Evolutionary conservation across 257 asterid genomes (phyloP).

Genomic region (Solanum chmielewskii): DNA sequence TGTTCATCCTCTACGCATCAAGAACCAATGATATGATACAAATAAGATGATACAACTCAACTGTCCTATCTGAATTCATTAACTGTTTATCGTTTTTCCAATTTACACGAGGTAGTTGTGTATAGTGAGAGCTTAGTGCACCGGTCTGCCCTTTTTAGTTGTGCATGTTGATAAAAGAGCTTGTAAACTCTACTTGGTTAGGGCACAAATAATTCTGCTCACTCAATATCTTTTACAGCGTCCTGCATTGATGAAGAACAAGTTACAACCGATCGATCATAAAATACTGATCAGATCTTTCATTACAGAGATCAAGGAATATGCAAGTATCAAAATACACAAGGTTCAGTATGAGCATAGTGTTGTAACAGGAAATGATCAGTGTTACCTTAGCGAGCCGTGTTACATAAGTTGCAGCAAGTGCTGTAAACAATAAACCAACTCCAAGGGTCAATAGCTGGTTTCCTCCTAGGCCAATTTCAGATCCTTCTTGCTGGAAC

Average conservation of each 20-base stretch:
- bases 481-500: conserved; percentile 80
- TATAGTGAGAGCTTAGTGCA: neutral
- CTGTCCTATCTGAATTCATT: neutral
- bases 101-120: neutral
- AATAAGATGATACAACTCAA: neutral
- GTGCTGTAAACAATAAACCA: conserved; percentile 68
- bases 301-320: neutral
- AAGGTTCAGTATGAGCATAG: neutral
- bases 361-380: neutral
- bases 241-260: conserved; percentile 19
- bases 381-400: conserved; percentile 74
- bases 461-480: conserved; percentile 48
- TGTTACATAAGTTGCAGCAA: conserved; percentile 82
- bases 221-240: conserved; percentile 32
- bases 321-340: neutral
- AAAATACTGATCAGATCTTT: neutral
- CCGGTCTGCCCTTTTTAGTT: neutral
- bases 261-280: neutral
- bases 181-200: neutral
- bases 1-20: neutral
- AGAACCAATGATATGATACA: neutral
- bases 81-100: neutral
- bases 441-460: conserved; percentile 58
- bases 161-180: neutral
- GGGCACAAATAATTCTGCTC: neutral